A percentile compares a stretch with the other conserved stretches of the same genome.
Conservation (phyloP, 352 stramenopile genomes). For the Phytophthora chlamydospora region DNA sequence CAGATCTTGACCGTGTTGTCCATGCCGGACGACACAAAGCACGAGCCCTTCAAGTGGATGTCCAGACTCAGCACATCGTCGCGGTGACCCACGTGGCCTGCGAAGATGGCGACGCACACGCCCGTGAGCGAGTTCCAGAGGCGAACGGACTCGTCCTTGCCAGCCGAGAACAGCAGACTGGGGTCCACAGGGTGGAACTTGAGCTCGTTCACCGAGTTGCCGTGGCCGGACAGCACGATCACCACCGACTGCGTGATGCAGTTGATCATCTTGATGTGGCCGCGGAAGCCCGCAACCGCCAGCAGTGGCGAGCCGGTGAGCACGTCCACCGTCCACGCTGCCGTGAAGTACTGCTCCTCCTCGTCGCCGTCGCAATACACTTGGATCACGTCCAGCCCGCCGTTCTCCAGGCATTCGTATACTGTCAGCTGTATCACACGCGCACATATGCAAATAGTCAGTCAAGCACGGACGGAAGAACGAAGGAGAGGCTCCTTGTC, state of each 20-base stretch:
- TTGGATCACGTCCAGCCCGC: constrained; percentile 76
- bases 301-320: constrained; percentile 75
- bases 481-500: not conserved
- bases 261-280: constrained; percentile 89
- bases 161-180: constrained; percentile 88
- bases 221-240: constrained; percentile 88
- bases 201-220: constrained; percentile 93
- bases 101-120: constrained; percentile 92
- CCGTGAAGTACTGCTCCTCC: constrained; percentile 82
- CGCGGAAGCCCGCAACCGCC: constrained; percentile 67
- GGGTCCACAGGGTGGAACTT: constrained; percentile 91
- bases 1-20: constrained; percentile 96
- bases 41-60: constrained; percentile 87
- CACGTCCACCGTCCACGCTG: constrained; percentile 79
- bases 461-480: constrained; percentile 2
- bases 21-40: constrained; percentile 91
- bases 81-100: constrained; percentile 90
- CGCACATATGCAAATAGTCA: not conserved
- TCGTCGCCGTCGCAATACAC: constrained; percentile 82
- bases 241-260: constrained; percentile 78
- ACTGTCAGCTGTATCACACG: constrained; percentile 57
- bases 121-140: constrained; percentile 93
- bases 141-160: constrained; percentile 93
- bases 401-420: constrained; percentile 80
- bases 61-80: constrained; percentile 91